phyloP scores from a whole-genome alignment of 352 stramenopile species.

The Globisporangium nodosum region DNA sequence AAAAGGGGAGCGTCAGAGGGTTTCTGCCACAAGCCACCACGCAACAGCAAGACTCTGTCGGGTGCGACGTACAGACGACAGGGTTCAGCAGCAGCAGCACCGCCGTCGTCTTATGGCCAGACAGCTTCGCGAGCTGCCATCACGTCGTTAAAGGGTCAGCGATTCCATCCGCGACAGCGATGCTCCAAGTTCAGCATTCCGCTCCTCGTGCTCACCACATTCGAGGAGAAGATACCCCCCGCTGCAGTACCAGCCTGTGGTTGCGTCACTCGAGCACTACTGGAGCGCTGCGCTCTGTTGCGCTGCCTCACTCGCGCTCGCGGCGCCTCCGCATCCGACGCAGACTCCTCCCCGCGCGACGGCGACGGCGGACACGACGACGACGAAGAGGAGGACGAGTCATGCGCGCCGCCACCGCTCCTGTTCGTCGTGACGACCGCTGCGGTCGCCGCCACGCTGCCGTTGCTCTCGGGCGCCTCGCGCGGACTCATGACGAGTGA shows the following conservation, averaged over 20 bases:
- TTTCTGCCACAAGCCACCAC: neutral
- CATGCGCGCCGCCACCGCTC: neutral
- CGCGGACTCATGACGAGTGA: conserved; percentile 56
- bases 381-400: conserved; percentile 10
- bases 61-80: conserved; percentile 22
- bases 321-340: neutral
- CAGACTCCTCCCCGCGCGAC: conserved; percentile 4
- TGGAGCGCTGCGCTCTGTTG: neutral
- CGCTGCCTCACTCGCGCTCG: too few relatives aligned
- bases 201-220: neutral
- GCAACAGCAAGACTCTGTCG: neutral
- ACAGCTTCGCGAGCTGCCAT: conserved; percentile 7
- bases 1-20: neutral
- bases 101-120: conserved; percentile 16
- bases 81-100: conserved; percentile 41
- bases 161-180: neutral
- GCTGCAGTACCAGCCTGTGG: neutral
- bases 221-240: neutral
- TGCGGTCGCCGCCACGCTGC: too few relatives aligned
- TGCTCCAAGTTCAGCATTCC: neutral
- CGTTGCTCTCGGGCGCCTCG: conserved; percentile 1
- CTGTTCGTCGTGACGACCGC: neutral
- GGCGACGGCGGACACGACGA: conserved; percentile 12
- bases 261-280: neutral
- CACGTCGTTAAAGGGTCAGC: neutral